Evolutionary conservation across 805 yeast species (phyloP), one percentile per base, ranked within the genome.

Genomic region (Brettanomyces bruxellensis): DNA sequence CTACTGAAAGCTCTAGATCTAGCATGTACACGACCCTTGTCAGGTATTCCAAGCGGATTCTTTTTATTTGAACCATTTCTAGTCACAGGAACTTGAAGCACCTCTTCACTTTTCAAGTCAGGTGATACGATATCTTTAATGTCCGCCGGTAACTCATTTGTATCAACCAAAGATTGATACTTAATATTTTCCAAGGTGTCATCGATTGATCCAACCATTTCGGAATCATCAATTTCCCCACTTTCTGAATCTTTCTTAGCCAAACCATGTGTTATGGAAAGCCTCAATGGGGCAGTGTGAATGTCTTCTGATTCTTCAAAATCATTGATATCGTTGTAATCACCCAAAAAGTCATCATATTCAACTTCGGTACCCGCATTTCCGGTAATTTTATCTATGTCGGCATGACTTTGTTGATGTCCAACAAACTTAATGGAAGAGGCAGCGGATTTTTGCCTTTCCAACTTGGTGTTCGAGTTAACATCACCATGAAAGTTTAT

Each of bases 1-100:
- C 66, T 52, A 34, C 64, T 61, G 38, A 60, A 59, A 1, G 67
- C 62, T 44, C 67, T 51, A 1, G 65, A 56, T 46, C 65, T 51
- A 1, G 60, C 44, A 4, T 48, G 52, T 3, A 37, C 38, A 23
- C 45, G 30, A 8, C 22, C 38, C 36, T 32, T 42, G 34, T 13
- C 34, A 11, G 32, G 41, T 18, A 18, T 18, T 18, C 18, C 18
- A 18, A 18, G 18, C 18, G 18, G 18, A 18, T 18, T 18, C 18
- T 18, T 18, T 18, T 18, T 18, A 18, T 18, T 18, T 18, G 18
- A 18, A 18, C 18, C 18, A 18, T 18, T 18, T 18, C 18, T 18
- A 18, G 18, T 18, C 18, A 18, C 18, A 18, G 18, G 2, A 18
- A 18, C 18, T 18, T 18, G 18, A 18, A 18, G 18, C 18, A 18